Evolutionary conservation across 179 eudicot genomes (phyloP).

Genomic region (Camellia oleifera): DNA sequence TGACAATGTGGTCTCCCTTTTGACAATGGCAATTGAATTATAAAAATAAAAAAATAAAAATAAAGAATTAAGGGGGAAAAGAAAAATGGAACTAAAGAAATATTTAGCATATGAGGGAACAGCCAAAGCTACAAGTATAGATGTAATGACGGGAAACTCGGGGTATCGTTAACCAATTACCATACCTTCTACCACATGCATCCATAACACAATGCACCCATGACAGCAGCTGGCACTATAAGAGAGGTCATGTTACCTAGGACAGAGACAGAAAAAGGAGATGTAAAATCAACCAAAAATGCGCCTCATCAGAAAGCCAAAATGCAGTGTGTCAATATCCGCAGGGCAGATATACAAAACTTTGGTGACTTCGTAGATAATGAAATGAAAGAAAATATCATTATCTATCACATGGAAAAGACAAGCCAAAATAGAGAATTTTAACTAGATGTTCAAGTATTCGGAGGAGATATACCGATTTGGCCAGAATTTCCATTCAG

Average conservation of each 20-base stretch:
- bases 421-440: not conserved
- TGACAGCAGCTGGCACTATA: slow-evolving; percentile 70
- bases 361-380: too few relatives aligned
- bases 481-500: slow-evolving; percentile 68
- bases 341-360: not conserved
- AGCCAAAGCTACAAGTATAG: not conserved
- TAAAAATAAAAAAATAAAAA: too few relatives aligned
- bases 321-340: not conserved
- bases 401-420: not conserved
- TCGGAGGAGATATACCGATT: slow-evolving; percentile 30
- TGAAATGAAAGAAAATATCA: not conserved
- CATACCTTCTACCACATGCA: slow-evolving; percentile 99
- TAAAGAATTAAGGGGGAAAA: not conserved
- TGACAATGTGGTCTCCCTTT: not conserved
- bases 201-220: slow-evolving; percentile 88
- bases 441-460: not conserved
- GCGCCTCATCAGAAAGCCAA: not conserved
- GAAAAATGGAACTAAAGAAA: not conserved
- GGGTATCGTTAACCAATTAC: slow-evolving; percentile 1
- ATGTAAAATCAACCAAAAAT: not conserved
- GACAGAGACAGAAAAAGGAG: not conserved
- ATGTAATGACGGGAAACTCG: not conserved
- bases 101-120: not conserved
- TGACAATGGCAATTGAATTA: too few relatives aligned
- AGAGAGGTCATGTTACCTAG: slow-evolving; percentile 51